Evolutionary conservation across 163 green algal genomes (phyloP), one percentile per base, ranked within the genome.

Genomic region (Prototheca wickerhamii): DNA sequence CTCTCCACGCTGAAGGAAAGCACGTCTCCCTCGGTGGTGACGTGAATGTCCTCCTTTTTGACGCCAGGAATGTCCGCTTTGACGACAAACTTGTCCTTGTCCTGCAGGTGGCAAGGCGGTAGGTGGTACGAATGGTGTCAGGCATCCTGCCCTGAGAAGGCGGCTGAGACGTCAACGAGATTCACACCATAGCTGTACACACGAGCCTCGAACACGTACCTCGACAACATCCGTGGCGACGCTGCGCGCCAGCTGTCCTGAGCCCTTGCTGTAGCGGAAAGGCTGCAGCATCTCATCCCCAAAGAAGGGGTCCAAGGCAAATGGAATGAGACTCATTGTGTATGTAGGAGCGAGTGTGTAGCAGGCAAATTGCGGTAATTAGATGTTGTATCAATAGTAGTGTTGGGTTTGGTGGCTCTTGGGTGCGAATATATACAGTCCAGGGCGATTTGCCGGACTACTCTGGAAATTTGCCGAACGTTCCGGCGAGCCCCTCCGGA

Each of bases 61-160:
- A 82, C 61, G 29, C 75, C 75, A 60, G 75, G 75, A 17, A 78
- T 63, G 40, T 82, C 75, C n/a, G 71, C 75, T 26, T 69, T 44
- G 8, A 77, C 54, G 0, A 65, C 20, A 35, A 77, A 77, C 6
- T 64, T 44, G 55, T 49, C 31, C 31, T 46, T 30, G 32, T 44
- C 31, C 55, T 61, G 46, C 15, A 15, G 10, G 37, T 15, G n/a
- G n/a, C n/a, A 44, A 15, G 15, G 37, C 37, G 37, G 37, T 44
- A 15, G 15, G 37, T 44, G 37, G 10, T n/a, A n/a, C n/a, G n/a
- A n/a, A n/a, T n/a, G n/a, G n/a, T n/a, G n/a, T n/a, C n/a, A n/a
- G n/a, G n/a, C n/a, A n/a, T n/a, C n/a, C n/a, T n/a, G n/a, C n/a
- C n/a, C n/a, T n/a, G n/a, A n/a, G n/a, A n/a, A n/a, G n/a, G n/a